phyloP scores from a whole-genome alignment of 495 filamentous ascomycete genomes.

The Xylaria intraflava region DNA sequence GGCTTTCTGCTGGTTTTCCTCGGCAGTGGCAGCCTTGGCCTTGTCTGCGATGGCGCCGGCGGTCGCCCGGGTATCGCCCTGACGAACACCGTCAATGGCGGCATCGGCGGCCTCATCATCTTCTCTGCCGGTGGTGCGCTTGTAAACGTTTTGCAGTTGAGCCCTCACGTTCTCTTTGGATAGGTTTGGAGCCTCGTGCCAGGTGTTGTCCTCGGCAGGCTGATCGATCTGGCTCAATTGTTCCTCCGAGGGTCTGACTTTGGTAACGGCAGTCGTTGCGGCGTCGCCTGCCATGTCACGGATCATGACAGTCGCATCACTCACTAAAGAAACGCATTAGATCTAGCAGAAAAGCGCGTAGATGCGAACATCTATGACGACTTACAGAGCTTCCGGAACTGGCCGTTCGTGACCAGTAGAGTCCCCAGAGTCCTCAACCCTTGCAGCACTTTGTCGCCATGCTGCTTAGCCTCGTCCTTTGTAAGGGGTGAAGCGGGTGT shows the following conservation, averaged over 20 bases:
- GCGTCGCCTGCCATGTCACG: constrained; percentile 89
- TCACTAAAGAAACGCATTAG: constrained; percentile 52
- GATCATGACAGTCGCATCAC: constrained; percentile 73
- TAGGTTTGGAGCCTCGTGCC: constrained; percentile 84
- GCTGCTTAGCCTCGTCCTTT: constrained; percentile 69
- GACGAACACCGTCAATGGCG: constrained; percentile 26
- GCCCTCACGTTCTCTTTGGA: constrained; percentile 63
- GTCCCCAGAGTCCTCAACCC: constrained; percentile 86
- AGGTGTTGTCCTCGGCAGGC: constrained; percentile 81
- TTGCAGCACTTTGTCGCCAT: constrained; percentile 71
- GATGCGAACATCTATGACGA: constrained; percentile 10
- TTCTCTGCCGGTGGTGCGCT: constrained; percentile 51
- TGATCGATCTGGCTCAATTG: constrained; percentile 68
- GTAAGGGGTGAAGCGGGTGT: constrained; percentile 59
- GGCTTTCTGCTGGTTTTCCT: constrained; percentile 40
- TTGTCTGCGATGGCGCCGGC: constrained; percentile 46
- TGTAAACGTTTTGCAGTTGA: constrained; percentile 55
- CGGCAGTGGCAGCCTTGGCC: constrained; percentile 37
- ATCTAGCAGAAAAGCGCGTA: neutral
- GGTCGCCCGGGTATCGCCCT: constrained; percentile 51
- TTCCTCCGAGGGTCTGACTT: constrained; percentile 73
- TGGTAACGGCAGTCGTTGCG: constrained; percentile 71
- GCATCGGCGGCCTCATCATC: constrained; percentile 34
- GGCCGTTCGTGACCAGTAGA: constrained; percentile 88
- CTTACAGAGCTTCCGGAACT: constrained; percentile 90